Base-by-base conservation (phyloP, 2,329 filamentous ascomycete species). In the Alternaria solani region DNA sequence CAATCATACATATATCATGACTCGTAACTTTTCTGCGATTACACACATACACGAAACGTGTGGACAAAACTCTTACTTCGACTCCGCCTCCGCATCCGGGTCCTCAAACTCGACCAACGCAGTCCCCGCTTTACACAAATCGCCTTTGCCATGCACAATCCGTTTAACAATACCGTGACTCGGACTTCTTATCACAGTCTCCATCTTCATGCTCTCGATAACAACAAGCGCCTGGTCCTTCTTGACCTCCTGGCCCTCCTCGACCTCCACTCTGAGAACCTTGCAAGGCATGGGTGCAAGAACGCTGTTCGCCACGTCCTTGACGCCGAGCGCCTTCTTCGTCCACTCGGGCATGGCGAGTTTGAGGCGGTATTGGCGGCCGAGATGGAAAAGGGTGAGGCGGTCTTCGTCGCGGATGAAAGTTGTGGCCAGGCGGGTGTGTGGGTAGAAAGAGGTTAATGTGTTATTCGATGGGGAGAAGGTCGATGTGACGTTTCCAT, bases 251-350 rank as follows among this genome's bases (percentile, higher is more conserved):
- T 96, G 88, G 0, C 95, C 95, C 69, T 93, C 93, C 28, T 85
- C 81, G 0, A 97, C 93, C 78, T 97, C 92, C 48, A 97, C 95
- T 66, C 92, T 88, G 63, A 99, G 81, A 26, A 99, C 90, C 81
- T 98, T 98, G 81, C 95, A 98, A 2, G 95, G 95, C 95, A 99
- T 99, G 0, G 95, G 95, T 23, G 95, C 93, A 25, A 92, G 85
- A 1, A 98, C 93, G 54, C 91, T 95, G 61, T 94, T 94, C 7
- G 89, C 85, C 0, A 86, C 86, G 73, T 96, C 92, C 76, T 92
- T 94, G 63, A 91, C 81, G 0, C 94, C 94, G 7, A 97, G 83
- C 0, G 93, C 93, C 79, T 96, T 94, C 70, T 93, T 91, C 59
- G 91, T 90, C 93, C 94, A 99, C 44, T 84, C 83, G 0, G 94